phyloP scores from a whole-genome alignment of 1,139 yeast species.

The Kodamaea alishanica region DNA sequence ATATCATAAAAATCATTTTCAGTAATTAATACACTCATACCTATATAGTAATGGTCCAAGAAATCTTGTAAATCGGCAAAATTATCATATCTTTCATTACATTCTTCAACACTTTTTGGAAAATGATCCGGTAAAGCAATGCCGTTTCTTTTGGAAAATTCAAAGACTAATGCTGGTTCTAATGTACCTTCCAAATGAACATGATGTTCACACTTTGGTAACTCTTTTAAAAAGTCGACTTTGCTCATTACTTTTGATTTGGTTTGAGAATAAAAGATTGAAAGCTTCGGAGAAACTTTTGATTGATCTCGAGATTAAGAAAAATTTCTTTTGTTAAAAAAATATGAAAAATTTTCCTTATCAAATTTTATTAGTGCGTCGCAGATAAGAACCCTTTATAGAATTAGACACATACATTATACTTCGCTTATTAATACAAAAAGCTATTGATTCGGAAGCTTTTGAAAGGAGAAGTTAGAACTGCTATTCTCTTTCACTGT shows the following conservation, averaged over 20 bases:
- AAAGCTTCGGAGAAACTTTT: background rate
- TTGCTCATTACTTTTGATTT: conserved; percentile 6
- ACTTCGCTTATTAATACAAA: too few species aligned
- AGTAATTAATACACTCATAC: conserved; percentile 64
- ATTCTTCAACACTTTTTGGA: conserved; percentile 52
- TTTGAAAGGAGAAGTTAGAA: too few species aligned
- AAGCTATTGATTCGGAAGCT: too few species aligned
- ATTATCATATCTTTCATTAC: conserved; percentile 53
- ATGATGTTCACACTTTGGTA: conserved; percentile 84
- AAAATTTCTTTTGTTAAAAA: too few species aligned
- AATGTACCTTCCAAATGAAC: conserved; percentile 79
- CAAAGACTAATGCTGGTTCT: conserved; percentile 66
- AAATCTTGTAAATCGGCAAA: conserved; percentile 73
- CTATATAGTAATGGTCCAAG: conserved; percentile 72
- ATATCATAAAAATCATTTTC: conserved; percentile 69
- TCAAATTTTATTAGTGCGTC: background rate
- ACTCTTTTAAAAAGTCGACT: conserved; percentile 50
- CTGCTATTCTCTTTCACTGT: too few species aligned
- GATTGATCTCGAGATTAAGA: background rate
- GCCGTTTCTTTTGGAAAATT: conserved; percentile 56
- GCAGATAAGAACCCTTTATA: background rate
- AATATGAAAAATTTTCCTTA: too few species aligned
- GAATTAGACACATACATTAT: background rate
- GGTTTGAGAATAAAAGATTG: background rate
- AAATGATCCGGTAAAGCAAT: conserved; percentile 56